A percentile compares a stretch with the other conserved stretches of the same genome.
Conservation (phyloP, 192 early-diverging fungal species). For the Obelidium mucronatum region DNA sequence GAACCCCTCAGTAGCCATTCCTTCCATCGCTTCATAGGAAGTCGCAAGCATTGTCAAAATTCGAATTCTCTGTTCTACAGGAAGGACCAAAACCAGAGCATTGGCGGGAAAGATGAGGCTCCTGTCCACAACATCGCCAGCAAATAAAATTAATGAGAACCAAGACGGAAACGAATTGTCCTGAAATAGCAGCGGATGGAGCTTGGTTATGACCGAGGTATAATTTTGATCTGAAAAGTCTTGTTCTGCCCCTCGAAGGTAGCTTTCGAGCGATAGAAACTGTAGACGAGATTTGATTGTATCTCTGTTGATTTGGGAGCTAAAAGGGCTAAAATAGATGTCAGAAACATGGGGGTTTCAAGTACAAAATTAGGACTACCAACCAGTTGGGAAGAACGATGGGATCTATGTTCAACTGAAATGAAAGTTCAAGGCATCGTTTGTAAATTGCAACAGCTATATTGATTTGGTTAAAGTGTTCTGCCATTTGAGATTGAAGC, state of each 20-base stretch:
- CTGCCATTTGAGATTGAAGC: constrained; percentile 9
- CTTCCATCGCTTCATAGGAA: not conserved
- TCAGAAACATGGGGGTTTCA: not conserved
- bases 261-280: constrained; percentile 6
- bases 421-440: not conserved
- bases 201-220: not conserved
- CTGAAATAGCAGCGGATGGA: constrained; percentile 23
- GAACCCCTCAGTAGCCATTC: not conserved
- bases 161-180: constrained; percentile 11
- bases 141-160: constrained; percentile 13
- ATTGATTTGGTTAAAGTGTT: not conserved
- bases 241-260: not conserved
- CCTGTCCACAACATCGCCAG: not conserved
- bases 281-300: constrained; percentile 22
- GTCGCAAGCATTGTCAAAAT: constrained; percentile 9
- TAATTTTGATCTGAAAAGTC: not conserved
- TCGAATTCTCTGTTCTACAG: not conserved
- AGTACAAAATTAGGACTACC: too few relatives aligned
- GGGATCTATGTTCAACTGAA: not conserved
- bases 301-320: not conserved
- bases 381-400: not conserved
- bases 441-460: constrained; percentile 14
- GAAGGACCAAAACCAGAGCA: not conserved
- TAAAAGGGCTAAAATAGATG: not conserved
- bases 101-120: not conserved